A percentile compares a stretch with the other conserved stretches of the same genome.
Conservation (phyloP, 257 asterid species). For the Fraxinus quadrangulata region DNA sequence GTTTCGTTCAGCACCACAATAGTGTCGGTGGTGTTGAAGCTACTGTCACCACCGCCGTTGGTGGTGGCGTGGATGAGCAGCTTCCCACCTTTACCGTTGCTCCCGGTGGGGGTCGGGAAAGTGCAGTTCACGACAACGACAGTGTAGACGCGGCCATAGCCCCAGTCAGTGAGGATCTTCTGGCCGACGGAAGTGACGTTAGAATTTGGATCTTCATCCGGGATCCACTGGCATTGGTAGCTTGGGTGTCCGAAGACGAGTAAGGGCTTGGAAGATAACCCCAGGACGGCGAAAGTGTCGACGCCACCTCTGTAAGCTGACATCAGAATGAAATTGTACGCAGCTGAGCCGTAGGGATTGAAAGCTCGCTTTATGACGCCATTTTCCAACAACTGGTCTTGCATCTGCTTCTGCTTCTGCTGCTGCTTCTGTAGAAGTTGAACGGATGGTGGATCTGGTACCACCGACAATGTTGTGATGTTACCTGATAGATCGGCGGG, state of each 20-base stretch:
- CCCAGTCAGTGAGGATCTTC: conserved; percentile 70
- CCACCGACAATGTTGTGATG: neutral
- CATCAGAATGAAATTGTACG: conserved; percentile 51
- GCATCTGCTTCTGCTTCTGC: neutral
- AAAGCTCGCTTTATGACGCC: conserved; percentile 48
- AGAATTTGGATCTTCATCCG: neutral
- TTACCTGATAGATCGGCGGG: conserved; percentile 12
- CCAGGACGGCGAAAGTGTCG: conserved; percentile 47
- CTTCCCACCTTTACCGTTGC: conserved; percentile 44
- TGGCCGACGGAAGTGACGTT: conserved; percentile 27
- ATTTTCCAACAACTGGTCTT: conserved; percentile 12
- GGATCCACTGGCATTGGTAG: conserved; percentile 49
- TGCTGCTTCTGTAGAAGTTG: neutral
- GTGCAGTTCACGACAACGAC: conserved; percentile 79
- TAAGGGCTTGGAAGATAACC: conserved; percentile 52
- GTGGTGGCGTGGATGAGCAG: conserved; percentile 55
- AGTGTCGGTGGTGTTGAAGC: conserved; percentile 45
- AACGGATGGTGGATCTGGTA: conserved; percentile 16
- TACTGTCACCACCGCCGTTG: conserved; percentile 45
- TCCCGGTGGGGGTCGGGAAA: conserved; percentile 39
- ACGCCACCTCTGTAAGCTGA: conserved; percentile 59
- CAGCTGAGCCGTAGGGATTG: conserved; percentile 49
- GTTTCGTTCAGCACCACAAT: conserved; percentile 51
- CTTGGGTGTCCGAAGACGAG: conserved; percentile 46
- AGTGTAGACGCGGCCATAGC: conserved; percentile 83